phyloP scores from a whole-genome alignment of 1,284 basidiomycete genomes.

The Rhodotorula sp. region DNA sequence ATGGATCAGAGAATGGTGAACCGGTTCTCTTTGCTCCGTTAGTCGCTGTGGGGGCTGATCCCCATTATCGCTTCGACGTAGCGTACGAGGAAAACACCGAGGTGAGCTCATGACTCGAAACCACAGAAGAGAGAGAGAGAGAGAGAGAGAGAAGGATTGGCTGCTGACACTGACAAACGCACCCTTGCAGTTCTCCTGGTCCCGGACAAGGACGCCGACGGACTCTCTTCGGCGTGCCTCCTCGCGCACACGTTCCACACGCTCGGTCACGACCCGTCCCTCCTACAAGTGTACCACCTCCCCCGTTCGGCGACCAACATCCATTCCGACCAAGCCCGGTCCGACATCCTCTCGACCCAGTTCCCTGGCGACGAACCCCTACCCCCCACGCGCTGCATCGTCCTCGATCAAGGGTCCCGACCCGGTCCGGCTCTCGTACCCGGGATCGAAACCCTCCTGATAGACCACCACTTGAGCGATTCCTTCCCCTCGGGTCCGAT shows the following conservation, averaged over 20 bases:
- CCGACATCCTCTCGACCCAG: slow-evolving; percentile 13
- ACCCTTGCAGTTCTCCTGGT: slow-evolving; percentile 21
- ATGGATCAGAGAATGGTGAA: slow-evolving; percentile 35
- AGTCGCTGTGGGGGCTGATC: background rate
- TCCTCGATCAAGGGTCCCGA: slow-evolving; percentile 42
- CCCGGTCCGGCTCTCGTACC: slow-evolving; percentile 39
- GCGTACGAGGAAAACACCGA: slow-evolving; percentile 23
- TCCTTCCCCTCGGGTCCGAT: slow-evolving; percentile 29
- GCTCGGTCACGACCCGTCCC: slow-evolving; percentile 34
- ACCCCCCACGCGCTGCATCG: slow-evolving; percentile 26
- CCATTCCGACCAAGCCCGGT: slow-evolving; percentile 28
- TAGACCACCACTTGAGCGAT: slow-evolving; percentile 43
- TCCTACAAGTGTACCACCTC: slow-evolving; percentile 38
- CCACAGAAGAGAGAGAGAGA: too few relatives aligned
- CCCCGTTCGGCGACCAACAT: slow-evolving; percentile 34
- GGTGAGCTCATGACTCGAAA: background rate
- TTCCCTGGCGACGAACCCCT: slow-evolving; percentile 3
- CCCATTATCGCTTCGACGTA: background rate
- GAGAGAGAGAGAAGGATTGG: too few relatives aligned
- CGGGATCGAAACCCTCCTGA: slow-evolving; percentile 31
- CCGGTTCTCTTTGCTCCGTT: background rate
- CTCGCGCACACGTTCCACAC: slow-evolving; percentile 17
- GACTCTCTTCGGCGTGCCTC: slow-evolving; percentile 34
- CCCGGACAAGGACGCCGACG: slow-evolving; percentile 44
- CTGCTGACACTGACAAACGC: too few relatives aligned